Conservation (phyloP, 768 basidiomycete genomes). For the Leccinellum rugosiceps region DNA sequence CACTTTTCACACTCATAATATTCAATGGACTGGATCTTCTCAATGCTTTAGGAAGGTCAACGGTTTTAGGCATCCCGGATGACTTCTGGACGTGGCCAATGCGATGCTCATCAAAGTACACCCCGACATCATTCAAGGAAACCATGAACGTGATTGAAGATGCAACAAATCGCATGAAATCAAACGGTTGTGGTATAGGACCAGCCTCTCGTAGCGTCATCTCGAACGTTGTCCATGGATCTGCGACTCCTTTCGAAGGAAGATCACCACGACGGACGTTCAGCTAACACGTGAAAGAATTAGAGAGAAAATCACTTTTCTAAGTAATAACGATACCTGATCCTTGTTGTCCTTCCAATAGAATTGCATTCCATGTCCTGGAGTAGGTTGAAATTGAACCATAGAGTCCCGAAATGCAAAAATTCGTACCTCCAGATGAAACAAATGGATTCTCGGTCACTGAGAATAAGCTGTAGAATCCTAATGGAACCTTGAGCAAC, state of each 20-base stretch:
- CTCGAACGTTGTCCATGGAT: constrained; percentile 82
- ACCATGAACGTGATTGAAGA: constrained; percentile 95
- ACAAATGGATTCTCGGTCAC: constrained; percentile 83
- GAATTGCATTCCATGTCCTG: constrained; percentile 90
- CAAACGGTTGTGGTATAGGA: constrained; percentile 79
- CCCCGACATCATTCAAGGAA: constrained; percentile 67
- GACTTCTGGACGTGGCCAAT: constrained; percentile 67
- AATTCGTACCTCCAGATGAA: constrained; percentile 62
- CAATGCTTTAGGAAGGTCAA: constrained; percentile 56
- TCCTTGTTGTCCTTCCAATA: constrained; percentile 95
- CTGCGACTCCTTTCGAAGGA: constrained; percentile 36
- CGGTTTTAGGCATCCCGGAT: constrained; percentile 45
- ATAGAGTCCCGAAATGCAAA: background rate
- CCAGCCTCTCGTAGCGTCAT: constrained; percentile 82
- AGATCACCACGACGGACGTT: constrained; percentile 78
- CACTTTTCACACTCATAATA: constrained; percentile 64
- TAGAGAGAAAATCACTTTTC: background rate
- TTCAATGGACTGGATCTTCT: constrained; percentile 51
- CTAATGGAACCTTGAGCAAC: constrained; percentile 24
- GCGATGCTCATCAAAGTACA: constrained; percentile 79
- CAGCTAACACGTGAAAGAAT: constrained; percentile 43
- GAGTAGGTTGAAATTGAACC: constrained; percentile 6
- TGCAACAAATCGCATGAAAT: constrained; percentile 84
- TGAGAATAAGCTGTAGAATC: constrained; percentile 80
- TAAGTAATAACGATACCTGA: constrained; percentile 45